These are phyloP conservation scores for Echeveria elegans DNA, from an alignment of 164 flowering plant genomes.

Conservation along the genomic window DNA sequence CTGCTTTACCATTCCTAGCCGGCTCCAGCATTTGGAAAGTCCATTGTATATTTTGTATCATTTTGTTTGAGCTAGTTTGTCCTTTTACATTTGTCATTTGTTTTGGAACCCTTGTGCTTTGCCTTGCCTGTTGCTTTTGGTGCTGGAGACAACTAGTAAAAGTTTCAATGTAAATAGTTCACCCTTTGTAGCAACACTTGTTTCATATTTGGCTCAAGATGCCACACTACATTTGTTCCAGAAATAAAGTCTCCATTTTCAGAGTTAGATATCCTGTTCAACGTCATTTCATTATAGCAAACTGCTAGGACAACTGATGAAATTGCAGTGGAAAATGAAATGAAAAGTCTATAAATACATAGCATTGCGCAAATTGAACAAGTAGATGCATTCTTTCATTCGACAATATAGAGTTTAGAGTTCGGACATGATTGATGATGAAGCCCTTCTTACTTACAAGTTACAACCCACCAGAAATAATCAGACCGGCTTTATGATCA, in stretches of 20 bases:
- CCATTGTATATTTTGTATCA: neutral
- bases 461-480: no score
- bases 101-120: neutral
- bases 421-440: no score
- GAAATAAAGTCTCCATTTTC: neutral
- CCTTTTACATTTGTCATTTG: neutral
- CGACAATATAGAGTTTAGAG: no score
- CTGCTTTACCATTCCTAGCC: neutral
- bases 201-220: neutral
- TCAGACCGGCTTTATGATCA: no score
- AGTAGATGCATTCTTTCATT: no score
- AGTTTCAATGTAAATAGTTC: neutral
- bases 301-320: no score
- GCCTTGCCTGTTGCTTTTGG: neutral
- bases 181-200: neutral
- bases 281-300: no score
- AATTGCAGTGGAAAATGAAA: no score
- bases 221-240: neutral
- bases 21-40: neutral
- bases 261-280: no score
- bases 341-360: no score
- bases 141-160: neutral
- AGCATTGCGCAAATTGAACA: no score
- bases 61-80: conserved; percentile 2
- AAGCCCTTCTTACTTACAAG: no score